Conservation (phyloP, 176 grass and related monocot species). For the Aegilops longissima region DNA sequence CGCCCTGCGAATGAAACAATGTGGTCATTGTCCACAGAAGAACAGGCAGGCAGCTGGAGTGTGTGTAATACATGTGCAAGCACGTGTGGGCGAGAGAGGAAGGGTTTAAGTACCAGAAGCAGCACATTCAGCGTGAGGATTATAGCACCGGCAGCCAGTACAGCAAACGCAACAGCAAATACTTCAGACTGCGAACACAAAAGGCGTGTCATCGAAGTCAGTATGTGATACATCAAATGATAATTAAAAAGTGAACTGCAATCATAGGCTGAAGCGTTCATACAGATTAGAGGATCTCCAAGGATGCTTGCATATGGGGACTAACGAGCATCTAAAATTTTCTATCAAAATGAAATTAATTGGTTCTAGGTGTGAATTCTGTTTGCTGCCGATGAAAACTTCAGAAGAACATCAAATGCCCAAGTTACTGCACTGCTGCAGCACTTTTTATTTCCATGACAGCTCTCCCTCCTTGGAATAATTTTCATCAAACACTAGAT, state of each 20-base stretch:
- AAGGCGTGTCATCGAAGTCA: constrained; percentile 12
- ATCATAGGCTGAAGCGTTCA: not conserved
- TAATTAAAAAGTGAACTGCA: not conserved
- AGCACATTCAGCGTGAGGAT: constrained; percentile 94
- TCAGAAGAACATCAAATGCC: constrained; percentile 1
- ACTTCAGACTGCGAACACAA: constrained; percentile 77
- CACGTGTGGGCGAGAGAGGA: not conserved
- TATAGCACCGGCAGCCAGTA: constrained; percentile 86
- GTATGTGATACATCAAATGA: not conserved
- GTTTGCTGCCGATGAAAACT: not conserved
- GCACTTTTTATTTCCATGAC: not conserved
- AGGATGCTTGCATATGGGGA: not conserved
- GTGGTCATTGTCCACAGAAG: not conserved
- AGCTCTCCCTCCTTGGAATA: not conserved
- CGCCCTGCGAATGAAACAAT: constrained; percentile 55
- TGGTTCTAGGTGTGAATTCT: not conserved
- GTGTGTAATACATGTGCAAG: not conserved
- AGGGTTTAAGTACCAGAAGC: constrained; percentile 55
- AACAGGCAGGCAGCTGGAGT: too few species aligned
- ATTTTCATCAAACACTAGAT: not conserved
- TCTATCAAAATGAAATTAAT: not conserved
- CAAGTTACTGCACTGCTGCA: not conserved
- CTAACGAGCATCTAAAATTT: not conserved
- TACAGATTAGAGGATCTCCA: not conserved
- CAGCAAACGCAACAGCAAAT: constrained; percentile 91